Base-by-base conservation (phyloP, 2,329 filamentous ascomycete species). In the Penicillium sp. region DNA sequence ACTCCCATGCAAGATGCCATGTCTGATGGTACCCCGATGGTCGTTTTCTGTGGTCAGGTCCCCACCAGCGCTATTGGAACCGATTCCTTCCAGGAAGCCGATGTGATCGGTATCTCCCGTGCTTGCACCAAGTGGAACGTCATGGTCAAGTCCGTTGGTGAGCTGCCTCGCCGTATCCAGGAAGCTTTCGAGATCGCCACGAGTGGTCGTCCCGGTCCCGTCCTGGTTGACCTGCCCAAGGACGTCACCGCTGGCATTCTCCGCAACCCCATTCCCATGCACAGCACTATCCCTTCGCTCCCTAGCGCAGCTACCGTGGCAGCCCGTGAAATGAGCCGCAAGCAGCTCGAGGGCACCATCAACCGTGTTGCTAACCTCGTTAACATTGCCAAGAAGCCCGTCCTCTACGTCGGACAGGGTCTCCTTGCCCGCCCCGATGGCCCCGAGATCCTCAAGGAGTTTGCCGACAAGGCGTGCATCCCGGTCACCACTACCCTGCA, bases 81-180 rank as follows among this genome's bases (percentile, higher is more conserved):
- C 62, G 93, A 97, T 75, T 91, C 92, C 56, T 97, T 97, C 83
- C 94, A 99, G 75, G 94, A 97, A 78, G 93, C 92, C 58, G 94
- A 99, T 72, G 88, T 96, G 36, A 82, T 97, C 59, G 93, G 93
- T 66, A 97, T 99, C 75, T 96, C 91, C 35, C 86, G 93, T 70
- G 88, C 93, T 21, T 97, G 93, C 83, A 97, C 93, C 67, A 97
- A 97, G 81, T 99, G 94, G 94, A 97, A 97, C 70, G 91, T 96
- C 60, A 96, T 97, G 92, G 91, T 97, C 49, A 97, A 96, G 83
- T 93, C 89, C 75, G 87, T 96, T 55, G 92, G 91, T 50, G 94
- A 99, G 78, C 83, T 99, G 55, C 94, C 94, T 50, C 86, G 90
- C 69, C 86, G 93, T 64, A 97, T 97, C 73, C 96, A 97, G 75